These are phyloP conservation scores for Carex littledalei DNA, from an alignment of 176 grass and related monocot species.

Conservation along the genomic window DNA sequence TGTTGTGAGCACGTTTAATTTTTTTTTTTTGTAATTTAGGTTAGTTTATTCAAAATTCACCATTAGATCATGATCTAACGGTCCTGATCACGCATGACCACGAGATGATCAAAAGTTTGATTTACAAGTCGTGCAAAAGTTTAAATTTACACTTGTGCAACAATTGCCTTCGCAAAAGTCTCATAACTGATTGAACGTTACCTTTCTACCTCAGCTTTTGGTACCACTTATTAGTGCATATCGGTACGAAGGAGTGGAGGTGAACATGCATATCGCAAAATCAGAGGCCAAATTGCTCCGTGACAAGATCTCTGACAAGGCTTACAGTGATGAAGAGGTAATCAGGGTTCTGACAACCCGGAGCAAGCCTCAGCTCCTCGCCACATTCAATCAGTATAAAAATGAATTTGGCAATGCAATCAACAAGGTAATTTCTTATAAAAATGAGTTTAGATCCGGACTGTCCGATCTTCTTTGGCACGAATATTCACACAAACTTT, in stretches of 20 bases:
- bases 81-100: no score
- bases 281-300: slow-evolving; percentile 85
- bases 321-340: slow-evolving; percentile 71
- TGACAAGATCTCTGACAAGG: slow-evolving; percentile 76
- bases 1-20: no score
- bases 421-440: slow-evolving; percentile 46
- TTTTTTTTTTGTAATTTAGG: no score
- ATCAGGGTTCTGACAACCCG: slow-evolving; percentile 78
- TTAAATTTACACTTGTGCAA: background rate
- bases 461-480: no score
- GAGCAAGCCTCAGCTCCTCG: slow-evolving; percentile 82
- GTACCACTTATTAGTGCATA: slow-evolving; percentile 75
- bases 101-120: no score
- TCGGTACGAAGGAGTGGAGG: slow-evolving; percentile 64
- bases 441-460: no score
- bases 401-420: slow-evolving; percentile 69
- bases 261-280: slow-evolving; percentile 64
- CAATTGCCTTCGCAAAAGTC: background rate
- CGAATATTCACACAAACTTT: background rate
- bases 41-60: no score
- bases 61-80: no score
- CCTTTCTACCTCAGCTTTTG: slow-evolving; percentile 55
- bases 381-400: slow-evolving; percentile 79
- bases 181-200: background rate
- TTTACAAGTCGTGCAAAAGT: no score